Evolutionary conservation across 1,284 basidiomycete species (phyloP), one percentile per base, ranked within the genome.

Genomic region (Moesziomyces globuligerus): DNA sequence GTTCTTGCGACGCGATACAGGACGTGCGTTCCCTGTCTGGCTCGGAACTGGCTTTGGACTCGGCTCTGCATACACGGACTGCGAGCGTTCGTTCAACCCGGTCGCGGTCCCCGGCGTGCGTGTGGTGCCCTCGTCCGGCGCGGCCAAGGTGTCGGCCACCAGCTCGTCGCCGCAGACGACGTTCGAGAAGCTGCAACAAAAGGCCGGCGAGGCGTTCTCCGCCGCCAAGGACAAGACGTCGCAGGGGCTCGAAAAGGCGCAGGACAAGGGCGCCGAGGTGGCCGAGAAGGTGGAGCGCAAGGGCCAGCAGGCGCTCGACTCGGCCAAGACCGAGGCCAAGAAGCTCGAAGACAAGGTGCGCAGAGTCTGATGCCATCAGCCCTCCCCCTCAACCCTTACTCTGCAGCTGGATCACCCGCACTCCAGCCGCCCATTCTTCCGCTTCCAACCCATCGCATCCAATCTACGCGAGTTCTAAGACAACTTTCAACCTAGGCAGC

Each of bases 21-120:
- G 95, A 86, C 92, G 94, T 73, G 91, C 91, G 80, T 98, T 94
- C 92, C 95, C 95, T 23, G 91, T 98, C 67, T 91, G 93, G 62
- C 88, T 98, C 58, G 88, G 91, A 7, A 93, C 94, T 20, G 94
- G 95, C 66, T 96, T 92, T 82, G 93, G 91, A 43, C 86, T 89
- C 43, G 85, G 83, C 64, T 89, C 90, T 56, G 92, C 92, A 43
- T 95, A 94, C 84, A 92, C 92, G 26, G 92, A 97, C 87, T 97
- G 94, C 85, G 93, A 97, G 86, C 90, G 92, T 72, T 91, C 91
- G 21, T 95, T 97, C 88, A 95, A 95, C 86, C 92, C 93, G 18
- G 90, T 94, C 65, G 89, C 93, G 78, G 89, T 95, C 81, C 91
- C 93, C 36, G 94, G 94, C 72, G 92, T 91, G 60, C 89, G 92